Percentiles rank a stretch among this genome's conserved stretches.
phyloP scores from a whole-genome alignment of 495 filamentous ascomycete genomes.

The Umbilicaria muhlenbergii region DNA sequence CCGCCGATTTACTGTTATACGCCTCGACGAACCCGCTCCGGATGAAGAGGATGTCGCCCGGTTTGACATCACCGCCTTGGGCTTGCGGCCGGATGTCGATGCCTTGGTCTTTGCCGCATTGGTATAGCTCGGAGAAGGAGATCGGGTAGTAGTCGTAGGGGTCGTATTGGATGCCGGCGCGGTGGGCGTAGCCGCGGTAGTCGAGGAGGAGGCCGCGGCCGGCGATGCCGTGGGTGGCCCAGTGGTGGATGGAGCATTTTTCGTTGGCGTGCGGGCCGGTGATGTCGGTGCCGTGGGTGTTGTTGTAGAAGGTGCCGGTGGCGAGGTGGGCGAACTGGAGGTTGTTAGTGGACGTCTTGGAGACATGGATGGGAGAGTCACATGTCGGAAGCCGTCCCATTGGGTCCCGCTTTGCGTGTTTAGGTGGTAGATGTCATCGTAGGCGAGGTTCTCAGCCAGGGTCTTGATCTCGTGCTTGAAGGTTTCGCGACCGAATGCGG shows the following conservation, averaged over 20 bases:
- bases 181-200: conserved; percentile 24
- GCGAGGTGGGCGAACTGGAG: conserved; percentile 26
- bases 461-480: conserved; percentile 43
- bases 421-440: conserved; percentile 54
- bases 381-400: conserved; percentile 66
- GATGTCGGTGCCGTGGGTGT: conserved; percentile 35
- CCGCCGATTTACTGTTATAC: conserved; percentile 27
- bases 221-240: conserved; percentile 36
- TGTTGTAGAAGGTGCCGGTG: conserved; percentile 33
- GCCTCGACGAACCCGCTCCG: conserved; percentile 48
- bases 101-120: conserved; percentile 39
- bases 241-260: conserved; percentile 35
- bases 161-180: conserved; percentile 33
- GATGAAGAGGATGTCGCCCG: conserved; percentile 53
- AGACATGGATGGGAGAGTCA: conserved; percentile 10
- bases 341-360: conserved; percentile 7
- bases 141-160: conserved; percentile 46
- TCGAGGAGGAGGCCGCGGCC: conserved; percentile 29
- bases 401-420: conserved; percentile 66
- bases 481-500: conserved; percentile 36
- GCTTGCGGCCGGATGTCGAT: conserved; percentile 34
- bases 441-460: conserved; percentile 30
- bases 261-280: conserved; percentile 30
- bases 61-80: conserved; percentile 44
- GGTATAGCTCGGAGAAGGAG: conserved; percentile 36